Conservation (phyloP, 768 basidiomycete species). For the Auricularia cornea region DNA sequence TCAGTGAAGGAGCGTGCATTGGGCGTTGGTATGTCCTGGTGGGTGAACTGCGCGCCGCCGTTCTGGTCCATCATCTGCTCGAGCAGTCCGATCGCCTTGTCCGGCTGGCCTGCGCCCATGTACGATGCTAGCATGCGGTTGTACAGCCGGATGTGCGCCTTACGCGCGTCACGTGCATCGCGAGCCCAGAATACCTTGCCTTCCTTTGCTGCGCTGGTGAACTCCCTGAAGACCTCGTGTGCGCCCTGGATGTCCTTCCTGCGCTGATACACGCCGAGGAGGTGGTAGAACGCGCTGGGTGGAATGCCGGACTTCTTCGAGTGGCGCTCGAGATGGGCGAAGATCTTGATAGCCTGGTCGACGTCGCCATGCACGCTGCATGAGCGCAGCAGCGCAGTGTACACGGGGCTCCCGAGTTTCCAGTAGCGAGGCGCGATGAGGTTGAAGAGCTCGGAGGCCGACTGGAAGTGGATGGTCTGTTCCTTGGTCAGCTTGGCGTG, state of each 20-base stretch:
- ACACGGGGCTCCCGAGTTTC: constrained; percentile 27
- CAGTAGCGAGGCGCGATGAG: constrained; percentile 10
- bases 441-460: constrained; percentile 34
- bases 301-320: constrained; percentile 23
- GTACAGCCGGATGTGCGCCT: constrained; percentile 45
- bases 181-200: constrained; percentile 25
- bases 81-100: constrained; percentile 55
- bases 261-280: constrained; percentile 52
- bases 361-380: constrained; percentile 51
- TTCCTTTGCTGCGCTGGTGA: constrained; percentile 30
- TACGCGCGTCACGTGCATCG: constrained; percentile 10
- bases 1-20: constrained; percentile 54
- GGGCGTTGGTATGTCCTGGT: constrained; percentile 44
- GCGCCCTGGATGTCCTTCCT: constrained; percentile 40
- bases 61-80: constrained; percentile 59
- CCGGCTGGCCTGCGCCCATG: constrained; percentile 54
- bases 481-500: constrained; percentile 46
- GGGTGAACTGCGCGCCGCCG: constrained; percentile 22
- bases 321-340: constrained; percentile 44
- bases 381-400: constrained; percentile 49
- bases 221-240: constrained; percentile 58
- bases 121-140: constrained; percentile 72
- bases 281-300: constrained; percentile 38
- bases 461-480: constrained; percentile 70
- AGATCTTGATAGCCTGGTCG: constrained; percentile 56